Percentiles rank a stretch among this genome's conserved stretches.
Evolutionary conservation across 2,329 filamentous ascomycete species (phyloP).

Genomic region (Cordyceps cicadae): DNA sequence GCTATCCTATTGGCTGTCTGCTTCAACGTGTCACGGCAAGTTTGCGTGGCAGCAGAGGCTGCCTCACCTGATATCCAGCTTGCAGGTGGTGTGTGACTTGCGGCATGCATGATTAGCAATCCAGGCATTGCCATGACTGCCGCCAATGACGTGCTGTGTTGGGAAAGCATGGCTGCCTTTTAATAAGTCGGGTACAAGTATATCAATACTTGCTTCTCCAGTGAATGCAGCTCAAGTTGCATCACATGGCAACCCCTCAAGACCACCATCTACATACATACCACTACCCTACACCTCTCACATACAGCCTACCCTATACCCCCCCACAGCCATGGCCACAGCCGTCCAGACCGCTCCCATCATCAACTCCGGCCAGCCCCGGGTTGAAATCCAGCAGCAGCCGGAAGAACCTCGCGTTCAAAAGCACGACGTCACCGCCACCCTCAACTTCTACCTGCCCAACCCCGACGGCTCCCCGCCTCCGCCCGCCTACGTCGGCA

Average conservation of each 20-base stretch:
- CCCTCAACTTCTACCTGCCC: conserved; percentile 31
- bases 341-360: conserved; percentile 16
- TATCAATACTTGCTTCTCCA: too few relatives aligned
- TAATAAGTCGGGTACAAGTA: neutral
- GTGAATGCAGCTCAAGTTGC: neutral
- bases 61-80: neutral
- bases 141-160: conserved; percentile 19
- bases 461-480: conserved; percentile 34
- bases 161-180: neutral
- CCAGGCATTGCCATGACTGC: conserved; percentile 10
- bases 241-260: neutral
- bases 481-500: conserved; percentile 25
- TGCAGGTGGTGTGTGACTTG: neutral
- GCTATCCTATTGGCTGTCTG: neutral
- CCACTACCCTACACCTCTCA: too few relatives aligned
- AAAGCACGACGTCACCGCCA: conserved; percentile 25
- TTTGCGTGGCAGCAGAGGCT: neutral
- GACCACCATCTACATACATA: neutral
- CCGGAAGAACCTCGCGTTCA: neutral
- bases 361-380: neutral
- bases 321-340: conserved; percentile 15
- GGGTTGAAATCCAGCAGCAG: conserved; percentile 8
- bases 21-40: neutral
- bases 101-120: conserved; percentile 19
- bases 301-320: neutral